Evolutionary conservation across 2,329 filamentous ascomycete genomes (phyloP).

Genomic region (Phyllosticta paracitricarpa): DNA sequence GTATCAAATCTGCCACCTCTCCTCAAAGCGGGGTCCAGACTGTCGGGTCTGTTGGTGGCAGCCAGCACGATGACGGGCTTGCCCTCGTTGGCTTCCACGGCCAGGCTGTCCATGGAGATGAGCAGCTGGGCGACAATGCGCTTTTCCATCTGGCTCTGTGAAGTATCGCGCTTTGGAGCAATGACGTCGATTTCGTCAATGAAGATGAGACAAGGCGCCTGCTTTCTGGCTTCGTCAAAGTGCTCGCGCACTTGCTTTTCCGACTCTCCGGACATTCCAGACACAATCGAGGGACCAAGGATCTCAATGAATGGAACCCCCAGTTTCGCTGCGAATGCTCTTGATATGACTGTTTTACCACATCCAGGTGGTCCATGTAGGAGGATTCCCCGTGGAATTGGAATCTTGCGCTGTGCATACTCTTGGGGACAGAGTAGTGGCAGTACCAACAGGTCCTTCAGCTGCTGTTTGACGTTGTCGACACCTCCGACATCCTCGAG

Average conservation of each 20-base stretch:
- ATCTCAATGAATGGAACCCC: constrained; percentile 72
- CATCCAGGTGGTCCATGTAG: constrained; percentile 78
- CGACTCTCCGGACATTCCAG: constrained; percentile 80
- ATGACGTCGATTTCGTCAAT: constrained; percentile 91
- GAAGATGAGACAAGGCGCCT: constrained; percentile 83
- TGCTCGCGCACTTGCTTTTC: constrained; percentile 78
- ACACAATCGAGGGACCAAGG: constrained; percentile 71
- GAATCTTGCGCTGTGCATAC: constrained; percentile 55
- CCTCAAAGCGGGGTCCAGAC: constrained; percentile 67
- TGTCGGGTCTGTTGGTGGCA: constrained; percentile 81
- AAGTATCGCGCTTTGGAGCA: constrained; percentile 72
- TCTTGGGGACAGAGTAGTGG: constrained; percentile 60
- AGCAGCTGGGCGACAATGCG: constrained; percentile 74
- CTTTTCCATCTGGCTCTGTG: constrained; percentile 82
- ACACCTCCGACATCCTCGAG: constrained; percentile 68
- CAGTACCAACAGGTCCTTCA: constrained; percentile 62
- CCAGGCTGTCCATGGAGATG: constrained; percentile 74
- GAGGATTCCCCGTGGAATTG: constrained; percentile 63
- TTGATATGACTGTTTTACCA: constrained; percentile 75
- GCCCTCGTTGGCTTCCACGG: constrained; percentile 58
- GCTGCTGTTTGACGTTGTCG: constrained; percentile 57
- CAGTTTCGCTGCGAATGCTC: constrained; percentile 66
- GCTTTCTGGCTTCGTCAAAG: constrained; percentile 76
- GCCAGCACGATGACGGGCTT: constrained; percentile 83
- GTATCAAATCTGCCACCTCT: constrained; percentile 69